Base-by-base conservation (phyloP, 345 rosid species). In the Eucalyptus pauciflora region DNA sequence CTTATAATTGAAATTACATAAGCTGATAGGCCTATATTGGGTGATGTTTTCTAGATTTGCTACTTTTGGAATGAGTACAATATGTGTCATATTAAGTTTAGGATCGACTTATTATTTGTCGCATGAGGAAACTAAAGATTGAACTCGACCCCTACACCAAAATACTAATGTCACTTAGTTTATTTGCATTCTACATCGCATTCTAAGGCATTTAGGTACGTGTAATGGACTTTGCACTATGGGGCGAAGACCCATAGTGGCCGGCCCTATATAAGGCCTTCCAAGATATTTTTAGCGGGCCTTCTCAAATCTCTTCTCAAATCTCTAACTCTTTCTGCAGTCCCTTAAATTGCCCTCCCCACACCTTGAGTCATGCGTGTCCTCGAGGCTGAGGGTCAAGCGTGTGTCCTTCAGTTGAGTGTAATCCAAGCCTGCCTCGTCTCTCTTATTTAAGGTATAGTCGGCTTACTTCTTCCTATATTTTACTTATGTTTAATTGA, bases 1-100 rank as follows among this genome's bases (percentile, higher is more conserved):
- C 5, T 49, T 49, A 49, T 4, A 49, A 49, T 15, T 49, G 2
- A 49, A 49, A 49, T 49, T 49, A 49, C 15, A 49, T 49, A 49
- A 49, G 0, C 5, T 49, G 15, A 49, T 49, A 15, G 50, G 50
- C 2, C 2, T 49, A 2, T 49, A 0, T 49, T 49, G 50, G 2
- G 50, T 49, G 50, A 13, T 49, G 2, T 13, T 49, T 49, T 49
- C 1, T 49, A 15, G 15, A 49, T 49, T 49, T 49, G 50, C 15
- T 49, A 49, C 15, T 49, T 49, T 49, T 49, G 50, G 50, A 49
- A 49, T 13, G 50, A 49, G 15, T 4, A 49, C 50, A 49, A 49
- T 4, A 46, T 46, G 49, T 46, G 49, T 46, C 49, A 46, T 0
- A 46, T 10, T 46, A 9, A 13, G 50, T 50, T 50, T 50, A 2